Evolutionary conservation across 2,329 filamentous ascomycete genomes (phyloP).

Genomic region (Aureobasidium sp.): DNA sequence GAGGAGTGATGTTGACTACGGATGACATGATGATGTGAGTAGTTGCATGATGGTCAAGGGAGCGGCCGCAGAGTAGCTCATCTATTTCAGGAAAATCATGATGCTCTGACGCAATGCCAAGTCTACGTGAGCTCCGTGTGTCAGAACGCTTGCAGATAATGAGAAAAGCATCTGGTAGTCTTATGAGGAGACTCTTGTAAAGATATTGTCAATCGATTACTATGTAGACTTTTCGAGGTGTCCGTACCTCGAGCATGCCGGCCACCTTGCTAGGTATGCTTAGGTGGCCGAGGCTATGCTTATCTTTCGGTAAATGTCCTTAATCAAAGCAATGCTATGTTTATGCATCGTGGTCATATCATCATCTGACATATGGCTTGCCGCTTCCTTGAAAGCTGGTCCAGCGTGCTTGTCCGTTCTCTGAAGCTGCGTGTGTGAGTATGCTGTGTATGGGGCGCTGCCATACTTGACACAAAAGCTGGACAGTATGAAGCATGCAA

Average conservation of each 20-base stretch:
- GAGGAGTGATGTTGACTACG: neutral
- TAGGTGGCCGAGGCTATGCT: neutral
- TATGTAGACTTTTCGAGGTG: neutral
- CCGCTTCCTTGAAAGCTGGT: neutral
- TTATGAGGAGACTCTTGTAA: too few species aligned
- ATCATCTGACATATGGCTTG: neutral
- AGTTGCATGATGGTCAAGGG: slow-evolving; percentile 5
- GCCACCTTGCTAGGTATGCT: neutral
- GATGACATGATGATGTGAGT: slow-evolving; percentile 10
- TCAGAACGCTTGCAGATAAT: too few species aligned
- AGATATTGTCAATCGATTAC: too few species aligned
- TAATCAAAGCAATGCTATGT: neutral
- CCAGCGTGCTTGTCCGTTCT: neutral
- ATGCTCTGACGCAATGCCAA: slow-evolving; percentile 14
- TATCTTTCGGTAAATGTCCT: too few species aligned
- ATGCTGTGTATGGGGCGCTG: neutral
- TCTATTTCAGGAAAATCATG: slow-evolving; percentile 13
- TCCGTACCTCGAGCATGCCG: neutral
- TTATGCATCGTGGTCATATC: neutral
- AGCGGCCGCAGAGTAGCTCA: neutral
- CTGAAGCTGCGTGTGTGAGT: neutral
- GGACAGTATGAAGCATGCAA: neutral
- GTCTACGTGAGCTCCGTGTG: neutral
- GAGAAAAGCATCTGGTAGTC: too few species aligned
- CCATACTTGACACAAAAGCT: neutral